phyloP scores from a whole-genome alignment of 495 filamentous ascomycete species.

The Evernia prunastri region DNA sequence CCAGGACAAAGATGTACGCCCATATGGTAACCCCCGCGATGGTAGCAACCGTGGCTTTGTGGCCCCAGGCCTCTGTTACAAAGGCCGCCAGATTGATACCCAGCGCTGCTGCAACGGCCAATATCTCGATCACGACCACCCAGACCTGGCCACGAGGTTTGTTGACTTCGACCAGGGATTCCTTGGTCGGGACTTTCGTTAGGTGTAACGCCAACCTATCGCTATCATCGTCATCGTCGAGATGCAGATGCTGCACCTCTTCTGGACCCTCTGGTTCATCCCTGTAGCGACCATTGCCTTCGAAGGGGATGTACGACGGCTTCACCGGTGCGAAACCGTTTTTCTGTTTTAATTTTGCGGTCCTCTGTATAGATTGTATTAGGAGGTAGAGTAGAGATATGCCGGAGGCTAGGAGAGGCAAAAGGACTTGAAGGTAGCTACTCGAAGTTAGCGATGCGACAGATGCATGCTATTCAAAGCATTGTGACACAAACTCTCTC shows the following conservation, averaged over 20 bases:
- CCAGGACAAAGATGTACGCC: constrained; percentile 75
- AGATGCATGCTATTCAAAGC: constrained; percentile 5
- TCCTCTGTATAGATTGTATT: constrained; percentile 45
- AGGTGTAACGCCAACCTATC: constrained; percentile 58
- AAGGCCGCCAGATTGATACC: constrained; percentile 58
- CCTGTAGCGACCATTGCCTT: constrained; percentile 33
- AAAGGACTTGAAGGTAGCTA: constrained; percentile 78
- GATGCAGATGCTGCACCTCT: neutral
- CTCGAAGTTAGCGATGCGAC: constrained; percentile 22
- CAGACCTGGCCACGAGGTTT: constrained; percentile 66
- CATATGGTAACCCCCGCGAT: constrained; percentile 62
- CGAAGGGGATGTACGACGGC: constrained; percentile 34
- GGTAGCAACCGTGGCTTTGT: constrained; percentile 52
- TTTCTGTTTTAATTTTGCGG: constrained; percentile 40
- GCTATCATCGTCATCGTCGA: constrained; percentile 47
- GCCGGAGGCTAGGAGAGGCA: constrained; percentile 66
- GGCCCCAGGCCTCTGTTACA: constrained; percentile 48
- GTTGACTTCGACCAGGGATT: constrained; percentile 67
- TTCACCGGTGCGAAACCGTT: constrained; percentile 46
- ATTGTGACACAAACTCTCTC: constrained; percentile 61
- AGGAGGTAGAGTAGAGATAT: constrained; percentile 63
- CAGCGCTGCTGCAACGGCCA: constrained; percentile 65
- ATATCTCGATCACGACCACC: constrained; percentile 63
- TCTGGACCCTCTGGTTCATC: constrained; percentile 33
- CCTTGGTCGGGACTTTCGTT: constrained; percentile 53